These are phyloP conservation scores for Graphiopsis chlorocephala DNA, from an alignment of 2,329 filamentous ascomycete species.

Conservation along the genomic window DNA sequence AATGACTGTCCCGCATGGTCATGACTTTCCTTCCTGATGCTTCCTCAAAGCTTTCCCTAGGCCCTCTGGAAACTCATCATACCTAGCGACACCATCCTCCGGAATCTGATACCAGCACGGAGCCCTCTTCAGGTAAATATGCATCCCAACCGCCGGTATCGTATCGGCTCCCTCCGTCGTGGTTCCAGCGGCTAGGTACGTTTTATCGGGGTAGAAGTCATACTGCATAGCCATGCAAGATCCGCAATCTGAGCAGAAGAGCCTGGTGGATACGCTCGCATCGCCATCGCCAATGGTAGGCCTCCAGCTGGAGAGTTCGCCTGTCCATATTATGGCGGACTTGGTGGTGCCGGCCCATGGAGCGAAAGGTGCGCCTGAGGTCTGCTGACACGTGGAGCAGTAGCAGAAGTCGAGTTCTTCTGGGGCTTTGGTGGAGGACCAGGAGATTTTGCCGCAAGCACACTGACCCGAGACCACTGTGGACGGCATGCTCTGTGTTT, in stretches of 20 bases:
- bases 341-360: slow-evolving; percentile 22
- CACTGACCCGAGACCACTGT: slow-evolving; percentile 13
- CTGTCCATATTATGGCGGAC: slow-evolving; percentile 16
- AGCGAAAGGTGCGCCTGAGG: slow-evolving; percentile 23
- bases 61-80: slow-evolving; percentile 21
- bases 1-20: background rate
- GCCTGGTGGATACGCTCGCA: slow-evolving; percentile 17
- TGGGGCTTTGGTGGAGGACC: slow-evolving; percentile 15
- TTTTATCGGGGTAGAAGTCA: slow-evolving; percentile 21
- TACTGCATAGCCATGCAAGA: slow-evolving; percentile 23
- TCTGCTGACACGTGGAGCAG: slow-evolving; percentile 24
- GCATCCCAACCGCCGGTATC: slow-evolving; percentile 15
- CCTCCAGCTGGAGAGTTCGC: slow-evolving; percentile 10
- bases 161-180: slow-evolving; percentile 8
- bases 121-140: slow-evolving; percentile 19
- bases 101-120: slow-evolving; percentile 22
- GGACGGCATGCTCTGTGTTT: background rate
- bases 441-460: slow-evolving; percentile 20
- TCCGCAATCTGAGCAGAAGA: slow-evolving; percentile 20
- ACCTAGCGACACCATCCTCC: slow-evolving; percentile 19
- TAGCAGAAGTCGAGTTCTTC: slow-evolving; percentile 24
- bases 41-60: background rate
- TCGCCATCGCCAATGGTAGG: slow-evolving; percentile 12
- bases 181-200: slow-evolving; percentile 21
- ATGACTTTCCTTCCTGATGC: background rate